A percentile compares a stretch with the other conserved stretches of the same genome.
Conservation (phyloP, 768 basidiomycete species). For the Pisolithus microcarpus region DNA sequence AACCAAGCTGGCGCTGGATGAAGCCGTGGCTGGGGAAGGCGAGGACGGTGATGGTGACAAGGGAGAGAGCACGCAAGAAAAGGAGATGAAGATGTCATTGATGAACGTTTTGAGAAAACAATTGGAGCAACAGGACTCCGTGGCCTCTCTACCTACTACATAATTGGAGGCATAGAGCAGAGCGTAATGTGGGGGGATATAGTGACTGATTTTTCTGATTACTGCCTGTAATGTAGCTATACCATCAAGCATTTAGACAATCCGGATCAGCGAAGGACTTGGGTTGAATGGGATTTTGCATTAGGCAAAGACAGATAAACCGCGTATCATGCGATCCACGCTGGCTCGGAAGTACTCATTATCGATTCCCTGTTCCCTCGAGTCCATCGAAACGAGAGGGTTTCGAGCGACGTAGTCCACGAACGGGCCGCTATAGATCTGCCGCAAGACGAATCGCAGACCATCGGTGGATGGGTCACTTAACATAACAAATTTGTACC, state of each 20-base stretch:
- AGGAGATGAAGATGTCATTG: constrained; percentile 78
- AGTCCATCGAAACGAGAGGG: constrained; percentile 80
- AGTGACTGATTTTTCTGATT: constrained; percentile 9
- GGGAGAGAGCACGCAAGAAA: constrained; percentile 59
- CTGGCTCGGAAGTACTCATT: constrained; percentile 86
- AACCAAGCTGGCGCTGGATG: constrained; percentile 87
- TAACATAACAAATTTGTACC: constrained; percentile 94
- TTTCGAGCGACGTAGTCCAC: constrained; percentile 91
- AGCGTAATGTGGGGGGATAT: not conserved
- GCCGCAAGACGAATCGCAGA: constrained; percentile 73
- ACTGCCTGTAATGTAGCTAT: constrained; percentile 16
- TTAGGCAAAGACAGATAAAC: constrained; percentile 41
- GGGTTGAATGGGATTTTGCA: no score
- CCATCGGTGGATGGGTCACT: constrained; percentile 82
- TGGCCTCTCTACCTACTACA: not conserved
- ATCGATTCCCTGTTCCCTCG: constrained; percentile 77
- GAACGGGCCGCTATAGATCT: constrained; percentile 91
- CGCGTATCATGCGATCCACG: constrained; percentile 67
- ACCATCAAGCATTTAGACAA: constrained; percentile 9
- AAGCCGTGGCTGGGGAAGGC: constrained; percentile 79
- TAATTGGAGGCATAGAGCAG: not conserved
- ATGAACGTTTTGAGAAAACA: constrained; percentile 81
- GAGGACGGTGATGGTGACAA: constrained; percentile 53
- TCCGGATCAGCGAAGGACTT: not conserved
- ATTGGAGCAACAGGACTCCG: constrained; percentile 51